Evolutionary conservation across 2,329 filamentous ascomycete genomes (phyloP), one percentile per base, ranked within the genome.

Genomic region (Botrytis paeoniae): DNA sequence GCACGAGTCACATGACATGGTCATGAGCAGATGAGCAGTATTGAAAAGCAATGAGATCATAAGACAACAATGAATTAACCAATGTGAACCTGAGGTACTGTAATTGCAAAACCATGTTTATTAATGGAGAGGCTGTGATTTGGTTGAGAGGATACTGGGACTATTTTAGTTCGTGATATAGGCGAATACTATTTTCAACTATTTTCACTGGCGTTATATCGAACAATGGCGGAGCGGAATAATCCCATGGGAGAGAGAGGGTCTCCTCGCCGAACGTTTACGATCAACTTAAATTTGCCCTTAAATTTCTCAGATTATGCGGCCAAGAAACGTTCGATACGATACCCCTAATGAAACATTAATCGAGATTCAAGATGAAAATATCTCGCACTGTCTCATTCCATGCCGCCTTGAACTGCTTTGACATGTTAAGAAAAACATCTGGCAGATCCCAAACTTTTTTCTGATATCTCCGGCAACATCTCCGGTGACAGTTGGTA

Each of bases 301-400:
- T 14, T 9, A 41, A 12, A 18, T 57, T 68, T 32, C 39, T 25
- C 25, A 48, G 18, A 18, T n/a, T 39, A 54, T 54, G 45, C 16
- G 25, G 45, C 32, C 32, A 54, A 68, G 35, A 68, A 68, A 57
- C 51, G 65, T 57, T 57, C 18, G 54, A 51, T 51, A 69, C 37
- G 29, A 37, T 51, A 57, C 37, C 18, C n/a, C 37, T 57, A 25
- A 10, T 41, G 25, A 51, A 57, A 32, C 37, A 57, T 57, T 37
- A 57, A 18, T 29, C 51, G n/a, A 57, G 51, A 57, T 57, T 29
- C 51, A 57, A 29, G 51, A 57, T 57, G 14, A 8, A 57, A 57
- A 18, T 57, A 57, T 29, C 51, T 57, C 51, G 51, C 51, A 37
- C 54, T 39, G 35, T 32, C 48, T 25, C 20, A 57, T 57, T 18